These are phyloP conservation scores for Kodamaea hsintzibuensis DNA, from an alignment of 805 yeast genomes.

Conservation along the genomic window DNA sequence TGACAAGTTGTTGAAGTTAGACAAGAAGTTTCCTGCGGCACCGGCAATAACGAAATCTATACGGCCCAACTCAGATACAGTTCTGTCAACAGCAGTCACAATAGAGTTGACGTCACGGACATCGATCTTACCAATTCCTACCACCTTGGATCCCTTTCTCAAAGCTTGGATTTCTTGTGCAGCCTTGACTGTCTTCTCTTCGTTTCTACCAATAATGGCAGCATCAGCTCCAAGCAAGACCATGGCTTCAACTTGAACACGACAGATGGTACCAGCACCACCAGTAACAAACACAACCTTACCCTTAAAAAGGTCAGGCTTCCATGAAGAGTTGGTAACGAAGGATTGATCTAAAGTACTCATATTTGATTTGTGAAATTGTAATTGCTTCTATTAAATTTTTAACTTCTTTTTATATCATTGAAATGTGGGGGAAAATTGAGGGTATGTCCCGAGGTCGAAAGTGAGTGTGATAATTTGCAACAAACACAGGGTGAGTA, in stretches of 20 bases:
- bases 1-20: conserved; percentile 76
- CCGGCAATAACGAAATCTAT: conserved; percentile 91
- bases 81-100: conserved; percentile 58
- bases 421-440: conserved; percentile 2
- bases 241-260: conserved; percentile 85
- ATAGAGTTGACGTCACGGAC: conserved; percentile 71
- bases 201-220: conserved; percentile 79
- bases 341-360: conserved; percentile 34
- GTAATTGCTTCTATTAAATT: background rate
- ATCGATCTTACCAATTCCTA: conserved; percentile 74
- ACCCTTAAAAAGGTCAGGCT: conserved; percentile 70
- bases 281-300: conserved; percentile 93
- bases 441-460: background rate
- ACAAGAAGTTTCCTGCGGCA: conserved; percentile 91
- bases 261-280: conserved; percentile 94
- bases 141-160: conserved; percentile 61
- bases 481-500: background rate
- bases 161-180: conserved; percentile 64
- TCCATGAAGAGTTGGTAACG: conserved; percentile 36
- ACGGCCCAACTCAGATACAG: conserved; percentile 69
- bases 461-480: conserved; percentile 3
- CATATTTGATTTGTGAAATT: conserved; percentile 15
- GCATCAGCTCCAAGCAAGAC: conserved; percentile 85
- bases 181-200: conserved; percentile 61
- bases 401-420: background rate